These are phyloP conservation scores for Letharia columbiana DNA, from an alignment of 495 filamentous ascomycete genomes.

Conservation along the genomic window DNA sequence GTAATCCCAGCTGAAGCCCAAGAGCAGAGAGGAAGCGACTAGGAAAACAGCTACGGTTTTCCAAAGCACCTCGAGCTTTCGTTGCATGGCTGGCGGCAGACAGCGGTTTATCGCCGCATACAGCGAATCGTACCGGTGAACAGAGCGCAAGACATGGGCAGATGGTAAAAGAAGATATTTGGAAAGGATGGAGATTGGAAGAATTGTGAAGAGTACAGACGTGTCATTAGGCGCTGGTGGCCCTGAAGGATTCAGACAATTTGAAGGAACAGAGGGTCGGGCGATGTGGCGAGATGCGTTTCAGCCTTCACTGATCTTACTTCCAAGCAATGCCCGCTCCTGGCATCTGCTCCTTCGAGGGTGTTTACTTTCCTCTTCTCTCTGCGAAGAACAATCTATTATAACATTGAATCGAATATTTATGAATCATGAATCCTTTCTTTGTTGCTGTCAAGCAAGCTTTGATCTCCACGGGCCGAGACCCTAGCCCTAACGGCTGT, in stretches of 20 bases:
- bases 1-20: background rate
- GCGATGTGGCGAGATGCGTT: background rate
- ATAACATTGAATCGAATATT: background rate
- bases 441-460: background rate
- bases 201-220: background rate
- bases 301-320: background rate
- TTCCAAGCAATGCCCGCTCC: background rate
- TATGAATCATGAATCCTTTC: background rate
- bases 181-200: background rate
- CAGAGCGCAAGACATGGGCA: background rate
- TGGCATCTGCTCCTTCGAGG: background rate
- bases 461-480: background rate
- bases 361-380: background rate
- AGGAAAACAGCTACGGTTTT: background rate
- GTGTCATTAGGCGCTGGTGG: background rate
- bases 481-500: background rate
- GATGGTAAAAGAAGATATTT: background rate
- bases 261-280: too few species aligned
- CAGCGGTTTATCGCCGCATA: background rate
- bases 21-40: background rate
- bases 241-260: too few species aligned
- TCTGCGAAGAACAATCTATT: background rate
- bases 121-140: background rate
- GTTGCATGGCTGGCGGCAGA: background rate
- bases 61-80: background rate